phyloP scores from a whole-genome alignment of 352 stramenopile species.

The Pythium scleroteichum region DNA sequence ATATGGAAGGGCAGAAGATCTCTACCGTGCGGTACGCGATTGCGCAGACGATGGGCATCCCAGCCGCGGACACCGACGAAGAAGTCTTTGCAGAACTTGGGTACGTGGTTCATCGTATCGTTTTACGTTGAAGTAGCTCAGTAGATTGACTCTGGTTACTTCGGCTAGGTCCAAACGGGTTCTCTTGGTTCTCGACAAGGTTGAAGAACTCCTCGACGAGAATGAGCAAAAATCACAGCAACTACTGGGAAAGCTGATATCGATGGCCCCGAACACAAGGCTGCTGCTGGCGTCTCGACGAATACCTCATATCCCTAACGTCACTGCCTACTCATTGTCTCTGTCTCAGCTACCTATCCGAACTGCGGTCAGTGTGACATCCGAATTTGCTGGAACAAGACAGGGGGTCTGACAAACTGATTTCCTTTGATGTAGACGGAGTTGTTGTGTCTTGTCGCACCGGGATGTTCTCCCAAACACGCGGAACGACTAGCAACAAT shows the following conservation, averaged over 20 bases:
- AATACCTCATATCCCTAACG: constrained; percentile 74
- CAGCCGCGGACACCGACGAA: constrained; percentile 70
- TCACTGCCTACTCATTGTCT: constrained; percentile 77
- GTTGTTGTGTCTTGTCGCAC: constrained; percentile 64
- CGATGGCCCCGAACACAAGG: constrained; percentile 63
- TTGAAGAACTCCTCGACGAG: constrained; percentile 76
- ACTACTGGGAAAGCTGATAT: constrained; percentile 68
- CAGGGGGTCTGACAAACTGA: not conserved
- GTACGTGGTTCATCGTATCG: constrained; percentile 10
- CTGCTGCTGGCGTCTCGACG: constrained; percentile 70
- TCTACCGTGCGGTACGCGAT: constrained; percentile 83
- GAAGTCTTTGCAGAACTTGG: constrained; percentile 77
- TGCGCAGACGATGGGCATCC: constrained; percentile 75
- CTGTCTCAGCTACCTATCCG: constrained; percentile 70
- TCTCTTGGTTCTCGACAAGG: constrained; percentile 79
- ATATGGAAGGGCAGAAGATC: constrained; percentile 79
- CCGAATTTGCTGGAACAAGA: no score
- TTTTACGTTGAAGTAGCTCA: not conserved
- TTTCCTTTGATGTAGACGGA: constrained; percentile 42
- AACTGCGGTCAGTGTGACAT: constrained; percentile 65
- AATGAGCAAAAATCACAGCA: constrained; percentile 74
- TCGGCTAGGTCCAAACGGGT: constrained; percentile 53
- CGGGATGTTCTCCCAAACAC: constrained; percentile 57
- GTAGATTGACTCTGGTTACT: not conserved
- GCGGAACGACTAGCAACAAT: constrained; percentile 68